phyloP scores from a whole-genome alignment of 495 filamentous ascomycete species.

The Xylaria grammica region DNA sequence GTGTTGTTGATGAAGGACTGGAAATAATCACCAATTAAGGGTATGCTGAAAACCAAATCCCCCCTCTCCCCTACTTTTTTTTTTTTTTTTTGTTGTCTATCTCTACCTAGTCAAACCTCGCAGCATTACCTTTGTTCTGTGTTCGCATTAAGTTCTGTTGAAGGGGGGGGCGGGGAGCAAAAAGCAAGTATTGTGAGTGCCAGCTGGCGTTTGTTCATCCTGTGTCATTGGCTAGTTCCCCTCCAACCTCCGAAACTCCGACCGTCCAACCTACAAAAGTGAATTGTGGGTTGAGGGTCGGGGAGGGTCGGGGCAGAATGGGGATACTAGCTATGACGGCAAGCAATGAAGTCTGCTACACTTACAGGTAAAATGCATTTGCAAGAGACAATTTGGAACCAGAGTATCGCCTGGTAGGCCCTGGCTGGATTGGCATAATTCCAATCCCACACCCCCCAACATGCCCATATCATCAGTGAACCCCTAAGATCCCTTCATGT shows the following conservation, averaged over 20 bases:
- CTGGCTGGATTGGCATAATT: slow-evolving; percentile 11
- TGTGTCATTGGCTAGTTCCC: slow-evolving; percentile 33
- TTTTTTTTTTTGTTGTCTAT: too few species aligned
- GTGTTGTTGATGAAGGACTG: slow-evolving; percentile 23
- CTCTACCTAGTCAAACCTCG: slow-evolving; percentile 23
- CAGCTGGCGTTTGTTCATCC: slow-evolving; percentile 33
- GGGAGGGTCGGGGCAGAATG: slow-evolving; percentile 17
- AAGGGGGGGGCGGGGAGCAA: slow-evolving; percentile 13
- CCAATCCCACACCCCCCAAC: slow-evolving; percentile 5
- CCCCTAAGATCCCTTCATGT: slow-evolving; percentile 20
- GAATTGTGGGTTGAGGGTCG: slow-evolving; percentile 27
- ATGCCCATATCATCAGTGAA: slow-evolving; percentile 22
- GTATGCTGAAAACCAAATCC: slow-evolving; percentile 41
- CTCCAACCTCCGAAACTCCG: slow-evolving; percentile 28
- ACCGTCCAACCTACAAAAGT: slow-evolving; percentile 31
- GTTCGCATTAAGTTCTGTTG: slow-evolving; percentile 27
- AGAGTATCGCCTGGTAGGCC: slow-evolving; percentile 18
- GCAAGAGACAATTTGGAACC: slow-evolving; percentile 14
- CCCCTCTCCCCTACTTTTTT: slow-evolving; percentile 19
- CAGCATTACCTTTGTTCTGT: slow-evolving; percentile 25
- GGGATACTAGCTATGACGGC: slow-evolving; percentile 12
- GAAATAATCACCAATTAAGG: slow-evolving; percentile 31
- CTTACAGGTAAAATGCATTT: slow-evolving; percentile 21
- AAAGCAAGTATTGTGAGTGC: slow-evolving; percentile 34
- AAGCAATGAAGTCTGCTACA: slow-evolving; percentile 21